Percentiles rank a stretch among this genome's conserved stretches.
These are phyloP conservation scores for Pleurotus ostreatus DNA, from an alignment of 768 basidiomycete genomes.

Conservation along the genomic window DNA sequence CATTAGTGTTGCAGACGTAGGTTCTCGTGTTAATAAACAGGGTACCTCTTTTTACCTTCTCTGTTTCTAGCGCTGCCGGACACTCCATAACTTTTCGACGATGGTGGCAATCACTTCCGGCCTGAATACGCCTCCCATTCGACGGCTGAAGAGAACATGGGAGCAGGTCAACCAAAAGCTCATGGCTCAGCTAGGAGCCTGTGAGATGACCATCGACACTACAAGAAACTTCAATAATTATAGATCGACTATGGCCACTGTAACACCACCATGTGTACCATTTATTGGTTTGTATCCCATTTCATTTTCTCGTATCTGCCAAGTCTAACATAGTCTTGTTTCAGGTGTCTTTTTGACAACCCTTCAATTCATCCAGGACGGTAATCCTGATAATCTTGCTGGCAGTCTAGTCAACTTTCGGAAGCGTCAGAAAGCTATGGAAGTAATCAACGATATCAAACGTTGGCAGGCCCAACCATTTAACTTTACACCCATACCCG, in stretches of 20 bases:
- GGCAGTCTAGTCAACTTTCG: constrained; percentile 89
- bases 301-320: too few species aligned
- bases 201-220: constrained; percentile 89
- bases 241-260: constrained; percentile 73
- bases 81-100: constrained; percentile 91
- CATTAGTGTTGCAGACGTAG: constrained; percentile 86
- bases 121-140: constrained; percentile 89
- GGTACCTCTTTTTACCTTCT: constrained; percentile 9
- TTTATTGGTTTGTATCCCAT: constrained; percentile 72
- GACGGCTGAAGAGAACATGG: constrained; percentile 90
- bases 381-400: constrained; percentile 80
- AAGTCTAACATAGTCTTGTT: background rate
- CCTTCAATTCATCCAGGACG: constrained; percentile 97
- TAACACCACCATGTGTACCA: constrained; percentile 92
- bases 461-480: constrained; percentile 92
- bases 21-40: constrained; percentile 22
- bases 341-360: constrained; percentile 93
- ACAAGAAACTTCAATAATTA: constrained; percentile 95
- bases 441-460: constrained; percentile 95
- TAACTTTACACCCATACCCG: constrained; percentile 68
- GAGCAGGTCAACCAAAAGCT: constrained; percentile 78
- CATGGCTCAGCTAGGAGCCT: constrained; percentile 67
- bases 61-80: constrained; percentile 70
- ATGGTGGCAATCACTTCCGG: constrained; percentile 96
- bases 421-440: constrained; percentile 93